phyloP scores from a whole-genome alignment of 2,329 filamentous ascomycete genomes.

The Aspergillus bombycis region DNA sequence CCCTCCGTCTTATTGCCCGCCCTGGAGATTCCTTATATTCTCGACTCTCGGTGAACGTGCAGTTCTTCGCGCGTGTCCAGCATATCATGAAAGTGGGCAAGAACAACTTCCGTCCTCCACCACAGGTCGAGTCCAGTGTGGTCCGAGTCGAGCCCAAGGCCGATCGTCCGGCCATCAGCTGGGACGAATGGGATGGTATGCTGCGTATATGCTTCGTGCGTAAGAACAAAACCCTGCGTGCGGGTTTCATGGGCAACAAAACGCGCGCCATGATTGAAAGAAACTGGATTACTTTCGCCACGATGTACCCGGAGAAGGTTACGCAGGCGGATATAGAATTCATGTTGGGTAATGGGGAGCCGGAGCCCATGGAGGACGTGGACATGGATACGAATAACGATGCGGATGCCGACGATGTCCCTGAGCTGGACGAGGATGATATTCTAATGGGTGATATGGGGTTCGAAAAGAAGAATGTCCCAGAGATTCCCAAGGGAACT shows the following conservation, averaged over 20 bases:
- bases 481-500: slow-evolving; percentile 58
- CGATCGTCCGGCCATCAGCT: slow-evolving; percentile 83
- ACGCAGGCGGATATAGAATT: slow-evolving; percentile 53
- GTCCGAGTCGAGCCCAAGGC: slow-evolving; percentile 87
- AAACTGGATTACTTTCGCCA: slow-evolving; percentile 23
- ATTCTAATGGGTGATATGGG: slow-evolving; percentile 46
- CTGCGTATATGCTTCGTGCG: slow-evolving; percentile 79
- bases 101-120: slow-evolving; percentile 96
- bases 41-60: slow-evolving; percentile 86
- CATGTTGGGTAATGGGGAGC: slow-evolving; percentile 35
- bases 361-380: slow-evolving; percentile 12
- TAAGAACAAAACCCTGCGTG: slow-evolving; percentile 85
- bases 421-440: slow-evolving; percentile 49
- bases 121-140: slow-evolving; percentile 88
- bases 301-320: slow-evolving; percentile 43
- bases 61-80: slow-evolving; percentile 79
- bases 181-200: slow-evolving; percentile 94
- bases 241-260: slow-evolving; percentile 73
- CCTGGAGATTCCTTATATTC: slow-evolving; percentile 89
- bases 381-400: slow-evolving; percentile 26
- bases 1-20: slow-evolving; percentile 82
- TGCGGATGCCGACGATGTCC: slow-evolving; percentile 48
- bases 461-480: slow-evolving; percentile 40
- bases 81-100: slow-evolving; percentile 89
- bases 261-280: slow-evolving; percentile 38